Evolutionary conservation across 1,139 yeast species (phyloP).

Genomic region (Geotrichum bryndzae): DNA sequence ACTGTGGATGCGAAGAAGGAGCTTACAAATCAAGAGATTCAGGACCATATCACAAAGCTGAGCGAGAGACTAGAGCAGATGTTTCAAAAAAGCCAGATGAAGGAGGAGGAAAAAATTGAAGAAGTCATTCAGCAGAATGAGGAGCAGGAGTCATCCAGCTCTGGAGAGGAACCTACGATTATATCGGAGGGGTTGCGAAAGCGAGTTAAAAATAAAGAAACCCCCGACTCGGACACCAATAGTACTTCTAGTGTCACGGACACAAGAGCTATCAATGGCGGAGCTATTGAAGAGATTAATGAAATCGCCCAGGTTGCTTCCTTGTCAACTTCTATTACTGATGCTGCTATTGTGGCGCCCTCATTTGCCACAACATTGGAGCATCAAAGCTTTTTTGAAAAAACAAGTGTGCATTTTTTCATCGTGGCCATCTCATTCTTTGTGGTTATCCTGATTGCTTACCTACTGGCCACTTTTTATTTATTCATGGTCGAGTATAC

Average conservation of each 20-base stretch:
- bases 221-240: neutral
- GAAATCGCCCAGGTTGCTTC: neutral
- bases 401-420: neutral
- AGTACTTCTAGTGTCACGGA: neutral
- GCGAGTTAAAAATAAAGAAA: neutral
- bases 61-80: neutral
- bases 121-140: neutral
- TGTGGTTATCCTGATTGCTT: neutral
- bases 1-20: neutral
- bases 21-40: conserved; percentile 1
- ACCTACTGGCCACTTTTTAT: conserved; percentile 6
- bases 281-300: neutral
- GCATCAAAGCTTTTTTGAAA: neutral
- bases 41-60: neutral
- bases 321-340: neutral
- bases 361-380: neutral
- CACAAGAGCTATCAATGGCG: neutral
- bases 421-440: neutral
- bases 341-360: neutral
- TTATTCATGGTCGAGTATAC: conserved; percentile 15
- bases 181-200: neutral
- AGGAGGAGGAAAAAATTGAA: neutral
- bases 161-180: neutral
- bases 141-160: neutral
- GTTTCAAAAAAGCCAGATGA: neutral